A percentile compares a stretch with the other conserved stretches of the same genome.
Evolutionary conservation across 768 basidiomycete species (phyloP).

Genomic region (Collybia sordida): DNA sequence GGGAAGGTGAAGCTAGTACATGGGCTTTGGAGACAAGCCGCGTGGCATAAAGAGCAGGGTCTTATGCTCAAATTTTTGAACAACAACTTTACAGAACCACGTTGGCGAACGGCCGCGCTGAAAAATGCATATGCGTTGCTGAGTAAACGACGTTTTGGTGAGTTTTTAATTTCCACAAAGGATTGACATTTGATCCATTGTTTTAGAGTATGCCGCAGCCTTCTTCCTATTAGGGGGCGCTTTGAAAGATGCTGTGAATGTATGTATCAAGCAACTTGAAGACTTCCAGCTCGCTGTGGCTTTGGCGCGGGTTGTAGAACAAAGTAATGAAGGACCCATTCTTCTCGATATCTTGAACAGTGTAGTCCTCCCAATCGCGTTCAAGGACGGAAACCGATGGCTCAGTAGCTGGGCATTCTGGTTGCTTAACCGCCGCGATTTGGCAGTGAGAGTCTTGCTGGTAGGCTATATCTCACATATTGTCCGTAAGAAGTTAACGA

Average conservation of each 20-base stretch:
- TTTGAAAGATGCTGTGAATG: conserved; percentile 87
- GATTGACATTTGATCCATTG: neutral
- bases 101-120: conserved; percentile 90
- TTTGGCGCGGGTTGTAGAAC: conserved; percentile 82
- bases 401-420: conserved; percentile 96
- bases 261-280: conserved; percentile 82
- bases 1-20: conserved; percentile 91
- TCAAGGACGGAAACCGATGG: conserved; percentile 88
- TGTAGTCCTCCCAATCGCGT: conserved; percentile 81
- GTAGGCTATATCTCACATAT: conserved; percentile 45
- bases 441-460: conserved; percentile 87
- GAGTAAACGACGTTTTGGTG: conserved; percentile 90
- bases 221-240: conserved; percentile 93
- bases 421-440: conserved; percentile 83
- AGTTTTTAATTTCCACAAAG: conserved; percentile 21
- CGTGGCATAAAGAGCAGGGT: conserved; percentile 88
- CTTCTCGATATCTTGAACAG: conserved; percentile 68
- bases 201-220: conserved; percentile 92
- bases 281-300: conserved; percentile 93
- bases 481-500: neutral
- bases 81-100: conserved; percentile 81
- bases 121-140: conserved; percentile 96
- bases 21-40: conserved; percentile 93
- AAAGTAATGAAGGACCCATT: conserved; percentile 78
- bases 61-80: conserved; percentile 89